phyloP scores from a whole-genome alignment of 2,329 filamentous ascomycete species.

The Epichloe aotearoae region DNA sequence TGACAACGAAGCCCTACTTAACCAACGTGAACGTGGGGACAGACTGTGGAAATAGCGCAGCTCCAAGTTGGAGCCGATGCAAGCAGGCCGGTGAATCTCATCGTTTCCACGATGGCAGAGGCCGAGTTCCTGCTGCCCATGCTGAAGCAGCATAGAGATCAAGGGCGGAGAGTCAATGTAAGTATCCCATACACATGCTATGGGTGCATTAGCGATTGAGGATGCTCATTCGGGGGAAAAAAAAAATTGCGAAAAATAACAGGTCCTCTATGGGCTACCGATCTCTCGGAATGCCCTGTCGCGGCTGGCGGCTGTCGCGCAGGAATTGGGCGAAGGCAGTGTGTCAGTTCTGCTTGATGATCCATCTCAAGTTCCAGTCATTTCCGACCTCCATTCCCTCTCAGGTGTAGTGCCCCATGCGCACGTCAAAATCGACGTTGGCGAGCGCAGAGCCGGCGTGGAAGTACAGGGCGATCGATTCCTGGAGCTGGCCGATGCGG shows the following conservation, averaged over 20 bases:
- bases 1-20: too few relatives aligned
- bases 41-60: slow-evolving; percentile 53
- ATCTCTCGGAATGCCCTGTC: slow-evolving; percentile 46
- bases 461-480: slow-evolving; percentile 34
- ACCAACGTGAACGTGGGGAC: not conserved
- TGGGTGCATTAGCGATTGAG: not conserved
- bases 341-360: slow-evolving; percentile 61
- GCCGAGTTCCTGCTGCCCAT: slow-evolving; percentile 52
- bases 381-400: slow-evolving; percentile 27
- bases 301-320: slow-evolving; percentile 44
- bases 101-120: slow-evolving; percentile 64
- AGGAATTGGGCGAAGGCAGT: slow-evolving; percentile 38
- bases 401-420: slow-evolving; percentile 38
- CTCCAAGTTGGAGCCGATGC: slow-evolving; percentile 53
- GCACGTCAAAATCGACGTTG: slow-evolving; percentile 65
- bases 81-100: slow-evolving; percentile 40
- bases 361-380: slow-evolving; percentile 39
- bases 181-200: slow-evolving; percentile 8
- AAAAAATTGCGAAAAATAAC: not conserved
- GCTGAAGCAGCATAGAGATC: slow-evolving; percentile 41
- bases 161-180: slow-evolving; percentile 46
- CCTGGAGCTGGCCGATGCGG: slow-evolving; percentile 29
- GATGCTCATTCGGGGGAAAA: not conserved
- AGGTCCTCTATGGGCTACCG: slow-evolving; percentile 62
- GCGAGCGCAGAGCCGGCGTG: slow-evolving; percentile 58